Evolutionary conservation across 75 land plant species (phyloP).

Genomic region (Pinus albicaulis): DNA sequence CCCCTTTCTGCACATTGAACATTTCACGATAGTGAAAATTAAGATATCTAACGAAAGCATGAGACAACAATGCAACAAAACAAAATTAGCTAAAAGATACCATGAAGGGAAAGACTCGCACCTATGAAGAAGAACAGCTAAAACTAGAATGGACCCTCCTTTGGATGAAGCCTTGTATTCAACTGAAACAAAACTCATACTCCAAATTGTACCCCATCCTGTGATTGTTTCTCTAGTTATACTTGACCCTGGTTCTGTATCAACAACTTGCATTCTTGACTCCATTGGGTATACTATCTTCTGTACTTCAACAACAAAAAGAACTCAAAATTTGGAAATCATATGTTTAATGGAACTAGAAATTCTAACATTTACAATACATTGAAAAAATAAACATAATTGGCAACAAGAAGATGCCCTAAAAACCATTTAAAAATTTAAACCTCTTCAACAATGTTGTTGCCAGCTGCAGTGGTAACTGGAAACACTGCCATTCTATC

Average conservation of each 20-base stretch:
- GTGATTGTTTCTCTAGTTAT: slow-evolving; percentile 15
- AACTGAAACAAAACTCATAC: slow-evolving; percentile 83
- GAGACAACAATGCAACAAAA: neutral
- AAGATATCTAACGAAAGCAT: neutral
- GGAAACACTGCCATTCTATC: slow-evolving; percentile 72
- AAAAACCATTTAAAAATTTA: slow-evolving; percentile 1
- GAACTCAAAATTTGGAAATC: slow-evolving; percentile 22
- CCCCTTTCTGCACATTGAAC: slow-evolving; percentile 53
- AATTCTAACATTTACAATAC: slow-evolving; percentile 9
- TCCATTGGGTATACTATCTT: slow-evolving; percentile 61
- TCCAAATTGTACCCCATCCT: slow-evolving; percentile 89
- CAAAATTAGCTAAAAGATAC: neutral
- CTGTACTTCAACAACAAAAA: slow-evolving; percentile 34
- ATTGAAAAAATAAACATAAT: slow-evolving; percentile 7
- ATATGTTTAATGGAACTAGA: slow-evolving; percentile 5
- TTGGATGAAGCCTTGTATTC: slow-evolving; percentile 21
- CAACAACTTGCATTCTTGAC: slow-evolving; percentile 13
- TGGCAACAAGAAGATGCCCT: neutral
- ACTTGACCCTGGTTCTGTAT: slow-evolving; percentile 15
- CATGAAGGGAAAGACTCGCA: slow-evolving; percentile 12
- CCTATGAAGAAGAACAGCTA: slow-evolving; percentile 85
- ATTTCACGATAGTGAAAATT: neutral
- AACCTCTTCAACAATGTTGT: slow-evolving; percentile 72
- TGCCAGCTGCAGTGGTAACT: slow-evolving; percentile 47
- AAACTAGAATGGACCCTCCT: slow-evolving; percentile 39